Evolutionary conservation across 2,329 filamentous ascomycete genomes (phyloP), one percentile per base, ranked within the genome.

Genomic region (Colletotrichum cordylinicola): DNA sequence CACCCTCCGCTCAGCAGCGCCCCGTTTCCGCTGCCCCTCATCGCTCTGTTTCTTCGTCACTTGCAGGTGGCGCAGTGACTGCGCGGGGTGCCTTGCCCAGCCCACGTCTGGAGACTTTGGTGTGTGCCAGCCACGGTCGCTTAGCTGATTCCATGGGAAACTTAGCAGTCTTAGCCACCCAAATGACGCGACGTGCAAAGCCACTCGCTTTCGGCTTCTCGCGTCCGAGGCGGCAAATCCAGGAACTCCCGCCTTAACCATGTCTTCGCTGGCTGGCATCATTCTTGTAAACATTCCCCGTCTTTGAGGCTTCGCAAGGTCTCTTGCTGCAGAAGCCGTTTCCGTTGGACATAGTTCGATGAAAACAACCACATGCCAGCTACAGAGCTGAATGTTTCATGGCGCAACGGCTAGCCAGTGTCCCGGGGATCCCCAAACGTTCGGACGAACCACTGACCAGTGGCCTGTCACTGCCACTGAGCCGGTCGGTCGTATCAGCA

Each of bases 41-140:
- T 62, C 55, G 37, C 67, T 33, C 52, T 27, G 31, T 67, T 27
- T 4, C 15, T 13, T 58, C 62, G 73, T 72, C 69, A 72, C 35
- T 65, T 18, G 52, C 29, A 62, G 43, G 73, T 72, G 73, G 73
- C 73, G 73, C 73, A 75, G 73, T 75, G 37, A 56, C 39, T 48
- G 69, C 62, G 69, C 73, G 62, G 73, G 69, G 62, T 52, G 37
- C 52, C 12, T 37, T 15, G 55, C 62, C 56, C 52, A 64, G 55
- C 39, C 68, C 68, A 24, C n/a, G 48, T 9, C n/a, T 61, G n/a
- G 37, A 1, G 58, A 62, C 58, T 62, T 35, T 62, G 31, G 35
- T 29, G 15, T n/a, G 27, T 66, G 72, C 58, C 70, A 75, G 73
- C 73, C 69, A 72, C 73, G 35, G 10, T 7, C 37, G 31, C 24